Evolutionary conservation across 495 filamentous ascomycete species (phyloP).

Genomic region (Parathielavia appendiculata): DNA sequence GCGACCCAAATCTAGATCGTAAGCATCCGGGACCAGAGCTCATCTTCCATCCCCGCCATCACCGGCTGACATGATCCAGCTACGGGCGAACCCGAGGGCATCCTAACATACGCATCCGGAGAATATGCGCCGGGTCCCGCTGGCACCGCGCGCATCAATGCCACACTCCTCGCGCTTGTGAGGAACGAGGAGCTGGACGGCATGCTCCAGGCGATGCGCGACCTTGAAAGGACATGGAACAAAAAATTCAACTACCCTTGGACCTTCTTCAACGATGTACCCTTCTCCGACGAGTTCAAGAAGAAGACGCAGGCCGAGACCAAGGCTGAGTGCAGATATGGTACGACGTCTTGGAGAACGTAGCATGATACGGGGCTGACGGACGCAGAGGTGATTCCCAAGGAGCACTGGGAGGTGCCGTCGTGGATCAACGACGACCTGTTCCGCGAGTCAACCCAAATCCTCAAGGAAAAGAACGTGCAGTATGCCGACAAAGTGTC

Average conservation of each 20-base stretch:
- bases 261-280: slow-evolving; percentile 97
- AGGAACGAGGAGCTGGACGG: slow-evolving; percentile 82
- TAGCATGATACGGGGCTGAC: slow-evolving; percentile 13
- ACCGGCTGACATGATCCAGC: slow-evolving; percentile 43
- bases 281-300: slow-evolving; percentile 92
- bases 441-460: slow-evolving; percentile 74
- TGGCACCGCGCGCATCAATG: slow-evolving; percentile 78
- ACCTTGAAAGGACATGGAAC: slow-evolving; percentile 95
- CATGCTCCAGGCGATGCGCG: slow-evolving; percentile 79
- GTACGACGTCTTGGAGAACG: slow-evolving; percentile 41
- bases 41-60: not conserved
- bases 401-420: slow-evolving; percentile 90
- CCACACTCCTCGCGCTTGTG: slow-evolving; percentile 88
- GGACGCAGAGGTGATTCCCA: slow-evolving; percentile 69
- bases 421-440: slow-evolving; percentile 87
- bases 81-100: slow-evolving; percentile 74
- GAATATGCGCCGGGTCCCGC: slow-evolving; percentile 65
- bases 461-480: slow-evolving; percentile 76
- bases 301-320: slow-evolving; percentile 66
- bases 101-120: slow-evolving; percentile 64
- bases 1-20: slow-evolving; percentile 83
- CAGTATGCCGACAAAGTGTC: slow-evolving; percentile 84
- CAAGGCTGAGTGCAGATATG: slow-evolving; percentile 78
- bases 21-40: slow-evolving; percentile 22
- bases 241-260: slow-evolving; percentile 99